These are phyloP conservation scores for Hypoxylon rickii DNA, from an alignment of 495 filamentous ascomycete species.

Conservation along the genomic window DNA sequence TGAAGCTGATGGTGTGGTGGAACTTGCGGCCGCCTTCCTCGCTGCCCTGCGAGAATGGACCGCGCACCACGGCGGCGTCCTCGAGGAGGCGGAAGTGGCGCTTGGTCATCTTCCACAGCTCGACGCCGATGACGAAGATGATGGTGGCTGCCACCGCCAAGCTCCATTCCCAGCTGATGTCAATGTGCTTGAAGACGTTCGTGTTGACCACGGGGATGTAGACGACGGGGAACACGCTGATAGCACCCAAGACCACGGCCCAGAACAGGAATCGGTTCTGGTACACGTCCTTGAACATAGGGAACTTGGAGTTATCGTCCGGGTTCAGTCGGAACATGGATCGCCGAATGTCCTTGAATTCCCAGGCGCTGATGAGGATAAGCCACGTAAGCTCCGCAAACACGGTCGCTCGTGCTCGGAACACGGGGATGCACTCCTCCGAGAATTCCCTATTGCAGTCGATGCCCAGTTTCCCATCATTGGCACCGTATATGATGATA, in stretches of 20 bases:
- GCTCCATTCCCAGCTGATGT: constrained; percentile 76
- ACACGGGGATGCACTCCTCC: constrained; percentile 63
- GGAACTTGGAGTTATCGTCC: constrained; percentile 51
- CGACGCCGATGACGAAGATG: constrained; percentile 64
- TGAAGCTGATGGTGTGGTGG: constrained; percentile 45
- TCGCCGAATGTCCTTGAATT: constrained; percentile 72
- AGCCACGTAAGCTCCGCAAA: constrained; percentile 79
- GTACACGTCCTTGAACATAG: constrained; percentile 68
- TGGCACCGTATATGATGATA: constrained; percentile 68
- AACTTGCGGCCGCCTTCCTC: constrained; percentile 42
- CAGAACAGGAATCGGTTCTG: constrained; percentile 76
- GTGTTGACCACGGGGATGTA: constrained; percentile 74
- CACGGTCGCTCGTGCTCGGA: constrained; percentile 75
- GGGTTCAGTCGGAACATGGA: constrained; percentile 72
- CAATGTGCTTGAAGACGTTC: constrained; percentile 74
- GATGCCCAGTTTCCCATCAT: constrained; percentile 59
- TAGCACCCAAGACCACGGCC: constrained; percentile 67
- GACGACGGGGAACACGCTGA: constrained; percentile 72
- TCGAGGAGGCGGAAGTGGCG: constrained; percentile 51
- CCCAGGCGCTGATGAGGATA: constrained; percentile 74
- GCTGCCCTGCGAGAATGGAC: constrained; percentile 49
- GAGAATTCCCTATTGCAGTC: constrained; percentile 68
- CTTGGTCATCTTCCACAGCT: constrained; percentile 71
- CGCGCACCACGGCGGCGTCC: constrained; percentile 46
- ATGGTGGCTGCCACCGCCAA: constrained; percentile 62